These are phyloP conservation scores for Penicillium bialowiezense DNA, from an alignment of 495 filamentous ascomycete genomes.

Conservation along the genomic window DNA sequence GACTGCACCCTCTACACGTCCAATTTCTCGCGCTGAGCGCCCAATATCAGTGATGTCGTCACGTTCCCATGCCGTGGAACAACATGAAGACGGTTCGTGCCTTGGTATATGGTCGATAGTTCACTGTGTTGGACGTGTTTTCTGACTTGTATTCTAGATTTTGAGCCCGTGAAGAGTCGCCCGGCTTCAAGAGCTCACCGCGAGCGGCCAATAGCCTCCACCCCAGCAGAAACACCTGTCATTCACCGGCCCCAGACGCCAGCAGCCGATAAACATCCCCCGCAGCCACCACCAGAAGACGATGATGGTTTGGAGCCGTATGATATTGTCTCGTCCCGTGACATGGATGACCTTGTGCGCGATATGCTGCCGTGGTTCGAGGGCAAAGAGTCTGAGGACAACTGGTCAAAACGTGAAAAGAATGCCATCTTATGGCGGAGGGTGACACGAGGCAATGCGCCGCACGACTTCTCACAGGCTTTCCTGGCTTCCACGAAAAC, in stretches of 20 bases:
- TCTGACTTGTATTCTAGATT: conserved; percentile 9
- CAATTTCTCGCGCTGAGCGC: conserved; percentile 46
- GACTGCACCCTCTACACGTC: conserved; percentile 22
- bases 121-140: neutral
- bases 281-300: conserved; percentile 17
- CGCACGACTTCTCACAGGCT: conserved; percentile 66
- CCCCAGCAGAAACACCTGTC: conserved; percentile 10
- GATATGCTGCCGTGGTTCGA: conserved; percentile 82
- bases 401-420: conserved; percentile 86
- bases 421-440: conserved; percentile 69
- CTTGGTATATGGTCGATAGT: neutral
- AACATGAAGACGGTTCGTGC: conserved; percentile 25
- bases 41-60: conserved; percentile 28
- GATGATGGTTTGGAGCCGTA: conserved; percentile 72
- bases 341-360: conserved; percentile 78
- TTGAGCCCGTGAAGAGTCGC: conserved; percentile 13
- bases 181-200: conserved; percentile 21
- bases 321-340: conserved; percentile 74
- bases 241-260: conserved; percentile 19
- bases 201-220: conserved; percentile 16
- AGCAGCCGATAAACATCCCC: conserved; percentile 3
- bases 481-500: conserved; percentile 69
- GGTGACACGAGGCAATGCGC: conserved; percentile 79
- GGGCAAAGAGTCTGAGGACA: conserved; percentile 84
- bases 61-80: conserved; percentile 24